Evolutionary conservation across 345 rosid genomes (phyloP).

Genomic region (Pseudoturritis turrita): DNA sequence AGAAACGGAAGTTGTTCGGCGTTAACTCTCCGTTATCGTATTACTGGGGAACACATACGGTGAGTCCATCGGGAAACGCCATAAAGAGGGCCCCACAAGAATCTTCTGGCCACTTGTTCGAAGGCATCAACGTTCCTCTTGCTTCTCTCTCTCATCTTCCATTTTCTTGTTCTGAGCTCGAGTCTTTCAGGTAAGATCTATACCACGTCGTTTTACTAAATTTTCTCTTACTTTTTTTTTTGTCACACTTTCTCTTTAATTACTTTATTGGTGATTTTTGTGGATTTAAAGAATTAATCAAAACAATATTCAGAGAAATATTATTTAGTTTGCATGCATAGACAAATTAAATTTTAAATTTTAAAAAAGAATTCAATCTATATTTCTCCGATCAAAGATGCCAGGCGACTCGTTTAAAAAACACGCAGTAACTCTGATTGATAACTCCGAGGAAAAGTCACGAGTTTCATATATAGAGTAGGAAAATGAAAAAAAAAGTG

Average conservation of each 20-base stretch:
- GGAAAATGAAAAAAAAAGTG: not conserved
- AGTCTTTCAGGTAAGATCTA: conserved; percentile 47
- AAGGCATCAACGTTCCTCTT: conserved; percentile 57
- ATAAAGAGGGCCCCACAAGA: conserved; percentile 19
- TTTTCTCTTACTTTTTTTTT: no score
- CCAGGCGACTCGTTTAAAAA: not conserved
- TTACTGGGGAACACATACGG: conserved; percentile 69
- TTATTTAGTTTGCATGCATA: not conserved
- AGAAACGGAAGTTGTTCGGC: conserved; percentile 1
- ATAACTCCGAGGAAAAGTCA: not conserved
- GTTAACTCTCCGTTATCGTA: conserved; percentile 44
- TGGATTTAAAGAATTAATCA: not conserved
- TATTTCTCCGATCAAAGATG: not conserved
- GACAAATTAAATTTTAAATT: not conserved
- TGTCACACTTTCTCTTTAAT: no score
- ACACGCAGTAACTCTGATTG: not conserved
- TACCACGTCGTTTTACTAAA: not conserved
- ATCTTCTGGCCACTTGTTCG: conserved; percentile 44
- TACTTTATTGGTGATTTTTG: not conserved
- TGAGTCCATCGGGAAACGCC: conserved; percentile 51
- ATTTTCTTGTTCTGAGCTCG: conserved; percentile 23
- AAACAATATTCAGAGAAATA: not conserved
- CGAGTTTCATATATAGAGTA: not conserved
- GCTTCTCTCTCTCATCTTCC: conserved; percentile 37
- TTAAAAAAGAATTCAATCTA: not conserved